Evolutionary conservation across 768 basidiomycete genomes (phyloP).

Genomic region (Coprinellus micaceus): DNA sequence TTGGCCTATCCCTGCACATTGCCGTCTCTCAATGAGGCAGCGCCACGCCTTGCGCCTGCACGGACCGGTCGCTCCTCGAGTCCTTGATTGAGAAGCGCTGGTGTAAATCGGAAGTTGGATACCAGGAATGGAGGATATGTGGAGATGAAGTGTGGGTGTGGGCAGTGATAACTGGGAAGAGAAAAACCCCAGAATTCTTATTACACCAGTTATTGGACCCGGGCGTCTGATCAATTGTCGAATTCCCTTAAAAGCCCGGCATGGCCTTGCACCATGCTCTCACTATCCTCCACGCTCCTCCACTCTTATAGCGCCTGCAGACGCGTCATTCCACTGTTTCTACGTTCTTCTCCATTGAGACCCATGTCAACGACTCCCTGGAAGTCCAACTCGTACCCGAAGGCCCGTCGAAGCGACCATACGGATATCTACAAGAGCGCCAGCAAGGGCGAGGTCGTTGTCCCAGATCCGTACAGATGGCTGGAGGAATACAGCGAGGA

Average conservation of each 20-base stretch:
- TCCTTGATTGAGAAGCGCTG: background rate
- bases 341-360: conserved; percentile 11
- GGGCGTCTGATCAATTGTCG: background rate
- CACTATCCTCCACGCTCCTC: conserved; percentile 13
- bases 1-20: no score
- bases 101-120: background rate
- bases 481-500: conserved; percentile 62
- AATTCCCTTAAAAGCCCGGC: background rate
- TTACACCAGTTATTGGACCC: background rate
- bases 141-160: background rate
- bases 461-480: conserved; percentile 75
- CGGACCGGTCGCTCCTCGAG: background rate
- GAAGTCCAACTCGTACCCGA: conserved; percentile 59
- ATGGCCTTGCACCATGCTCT: background rate
- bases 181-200: background rate
- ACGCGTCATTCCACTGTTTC: background rate
- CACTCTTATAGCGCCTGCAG: background rate
- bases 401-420: conserved; percentile 61
- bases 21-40: no score
- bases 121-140: background rate
- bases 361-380: conserved; percentile 45
- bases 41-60: background rate
- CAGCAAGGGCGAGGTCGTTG: conserved; percentile 53
- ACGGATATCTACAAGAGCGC: conserved; percentile 68
- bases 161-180: background rate